Percentiles rank a stretch among this genome's conserved stretches.
phyloP scores from a whole-genome alignment of 2,329 filamentous ascomycete genomes.

The Cladobotryum mycophilum region DNA sequence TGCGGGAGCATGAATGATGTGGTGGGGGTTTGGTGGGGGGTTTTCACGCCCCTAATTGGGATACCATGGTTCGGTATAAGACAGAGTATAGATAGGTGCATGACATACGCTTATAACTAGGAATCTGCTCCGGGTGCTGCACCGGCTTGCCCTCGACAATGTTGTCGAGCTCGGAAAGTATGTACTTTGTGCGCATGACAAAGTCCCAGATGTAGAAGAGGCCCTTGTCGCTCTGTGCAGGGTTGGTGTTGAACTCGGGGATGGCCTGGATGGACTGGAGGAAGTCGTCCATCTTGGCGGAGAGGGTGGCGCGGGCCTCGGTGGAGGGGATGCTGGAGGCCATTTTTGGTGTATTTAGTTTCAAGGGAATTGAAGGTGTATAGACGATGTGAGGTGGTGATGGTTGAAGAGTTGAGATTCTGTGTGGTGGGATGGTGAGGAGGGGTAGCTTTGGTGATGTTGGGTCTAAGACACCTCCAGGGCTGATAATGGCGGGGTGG shows the following conservation, averaged over 20 bases:
- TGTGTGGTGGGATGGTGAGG: neutral
- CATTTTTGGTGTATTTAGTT: neutral
- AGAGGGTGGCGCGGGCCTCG: conserved; percentile 22
- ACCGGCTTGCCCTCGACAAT: conserved; percentile 27
- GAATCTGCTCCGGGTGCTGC: conserved; percentile 28
- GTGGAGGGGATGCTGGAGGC: conserved; percentile 15
- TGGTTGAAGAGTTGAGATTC: neutral
- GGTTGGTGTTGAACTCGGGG: conserved; percentile 20
- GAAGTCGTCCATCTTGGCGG: conserved; percentile 21
- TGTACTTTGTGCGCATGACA: conserved; percentile 34
- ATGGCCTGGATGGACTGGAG: conserved; percentile 25
- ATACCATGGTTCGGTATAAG: no score
- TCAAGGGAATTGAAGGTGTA: neutral
- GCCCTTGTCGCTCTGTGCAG: conserved; percentile 19
- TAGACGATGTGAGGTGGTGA: neutral
- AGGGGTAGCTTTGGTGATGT: no score
- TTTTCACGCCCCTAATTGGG: neutral
- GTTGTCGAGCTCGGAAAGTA: conserved; percentile 36
- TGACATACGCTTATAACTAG: no score
- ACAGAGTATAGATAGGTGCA: no score
- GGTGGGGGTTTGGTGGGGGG: neutral
- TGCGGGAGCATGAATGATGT: no score
- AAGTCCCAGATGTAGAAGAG: conserved; percentile 38
- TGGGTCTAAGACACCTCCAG: no score
- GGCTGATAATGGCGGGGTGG: no score